Evolutionary conservation across 202 grass and related monocot genomes (phyloP).

Genomic region (Schoenoplectus tabernaemontani): DNA sequence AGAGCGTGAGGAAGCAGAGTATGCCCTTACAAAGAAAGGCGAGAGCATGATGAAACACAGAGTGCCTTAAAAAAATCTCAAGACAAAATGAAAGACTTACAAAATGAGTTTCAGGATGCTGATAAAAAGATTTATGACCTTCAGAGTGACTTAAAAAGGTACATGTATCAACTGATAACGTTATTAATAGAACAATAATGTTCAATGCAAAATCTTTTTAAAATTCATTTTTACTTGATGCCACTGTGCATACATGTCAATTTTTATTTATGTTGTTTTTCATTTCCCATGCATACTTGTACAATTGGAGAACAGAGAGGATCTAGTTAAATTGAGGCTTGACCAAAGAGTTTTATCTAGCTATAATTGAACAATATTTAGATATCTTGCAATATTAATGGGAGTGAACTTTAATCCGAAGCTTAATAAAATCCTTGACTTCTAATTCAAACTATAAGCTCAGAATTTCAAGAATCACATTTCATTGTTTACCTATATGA

Average conservation of each 20-base stretch:
- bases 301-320: neutral
- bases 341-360: neutral
- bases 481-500: neutral
- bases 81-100: constrained; percentile 21
- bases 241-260: neutral
- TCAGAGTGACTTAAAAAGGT: constrained; percentile 26
- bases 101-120: constrained; percentile 24
- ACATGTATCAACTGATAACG: neutral
- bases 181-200: neutral
- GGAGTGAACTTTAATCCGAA: neutral
- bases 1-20: constrained; percentile 8
- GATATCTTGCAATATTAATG: neutral
- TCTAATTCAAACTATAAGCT: neutral
- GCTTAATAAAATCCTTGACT: neutral
- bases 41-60: constrained; percentile 21
- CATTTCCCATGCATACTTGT: neutral
- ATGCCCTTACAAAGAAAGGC: constrained; percentile 15
- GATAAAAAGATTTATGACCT: constrained; percentile 23
- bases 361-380: neutral
- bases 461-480: neutral
- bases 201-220: neutral
- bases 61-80: constrained; percentile 14
- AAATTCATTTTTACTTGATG: neutral
- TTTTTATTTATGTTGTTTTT: neutral
- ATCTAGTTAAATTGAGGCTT: neutral